Conservation (phyloP, 1,139 yeast genomes). For the Arxiozyma slooffiae region DNA sequence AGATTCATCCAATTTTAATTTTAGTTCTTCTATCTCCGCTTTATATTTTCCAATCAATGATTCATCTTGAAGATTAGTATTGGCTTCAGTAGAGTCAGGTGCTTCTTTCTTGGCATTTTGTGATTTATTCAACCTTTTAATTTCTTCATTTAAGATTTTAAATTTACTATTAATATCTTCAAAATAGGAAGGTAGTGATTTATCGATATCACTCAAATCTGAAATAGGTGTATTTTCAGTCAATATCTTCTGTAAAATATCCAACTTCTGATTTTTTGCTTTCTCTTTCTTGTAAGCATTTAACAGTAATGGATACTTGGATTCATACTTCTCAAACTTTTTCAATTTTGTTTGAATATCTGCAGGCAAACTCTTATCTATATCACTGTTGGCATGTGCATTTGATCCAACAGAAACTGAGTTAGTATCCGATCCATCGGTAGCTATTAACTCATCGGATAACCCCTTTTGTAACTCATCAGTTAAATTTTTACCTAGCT, state of each 20-base stretch:
- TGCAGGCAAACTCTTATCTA: conserved; percentile 39
- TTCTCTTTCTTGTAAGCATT: conserved; percentile 82
- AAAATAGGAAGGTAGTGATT: conserved; percentile 58
- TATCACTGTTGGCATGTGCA: neutral
- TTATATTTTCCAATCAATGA: conserved; percentile 2
- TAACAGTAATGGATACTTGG: conserved; percentile 70
- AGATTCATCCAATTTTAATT: neutral
- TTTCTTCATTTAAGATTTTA: conserved; percentile 39
- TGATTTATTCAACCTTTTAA: conserved; percentile 27
- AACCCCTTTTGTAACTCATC: conserved; percentile 41
- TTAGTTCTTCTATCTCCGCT: conserved; percentile 2
- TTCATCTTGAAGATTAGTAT: neutral
- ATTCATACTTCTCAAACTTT: conserved; percentile 80
- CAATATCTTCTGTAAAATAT: conserved; percentile 57
- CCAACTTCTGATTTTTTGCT: conserved; percentile 53
- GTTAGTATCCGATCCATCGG: conserved; percentile 4
- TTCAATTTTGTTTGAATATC: conserved; percentile 52
- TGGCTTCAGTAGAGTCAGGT: neutral
- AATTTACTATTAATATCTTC: conserved; percentile 54
- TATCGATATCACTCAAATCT: conserved; percentile 58
- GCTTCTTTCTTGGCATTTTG: neutral
- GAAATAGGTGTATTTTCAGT: conserved; percentile 76
- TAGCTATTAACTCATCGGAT: conserved; percentile 19
- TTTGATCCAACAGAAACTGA: neutral
- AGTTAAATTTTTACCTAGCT: conserved; percentile 55